Evolutionary conservation across 225 moss, liverwort and hornwort species (phyloP).

Genomic region (Antitrichia curtipendula): DNA sequence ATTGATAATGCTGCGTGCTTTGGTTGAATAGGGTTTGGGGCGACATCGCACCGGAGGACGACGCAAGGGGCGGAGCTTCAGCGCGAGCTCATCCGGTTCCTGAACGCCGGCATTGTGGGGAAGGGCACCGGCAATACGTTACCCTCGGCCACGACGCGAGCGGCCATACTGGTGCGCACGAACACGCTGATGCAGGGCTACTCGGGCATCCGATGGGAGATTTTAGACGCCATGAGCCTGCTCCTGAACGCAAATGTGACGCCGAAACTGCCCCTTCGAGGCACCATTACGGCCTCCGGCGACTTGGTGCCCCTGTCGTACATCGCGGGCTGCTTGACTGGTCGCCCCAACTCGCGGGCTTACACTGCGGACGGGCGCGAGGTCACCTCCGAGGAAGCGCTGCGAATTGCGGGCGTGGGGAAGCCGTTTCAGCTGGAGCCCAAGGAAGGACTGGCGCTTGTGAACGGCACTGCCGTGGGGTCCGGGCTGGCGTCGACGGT

Average conservation of each 20-base stretch:
- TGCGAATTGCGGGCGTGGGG: constrained; percentile 23
- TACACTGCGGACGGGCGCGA: constrained; percentile 20
- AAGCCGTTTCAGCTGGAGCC: constrained; percentile 34
- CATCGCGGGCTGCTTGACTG: constrained; percentile 45
- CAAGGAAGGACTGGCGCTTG: constrained; percentile 38
- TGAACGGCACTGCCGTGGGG: constrained; percentile 43
- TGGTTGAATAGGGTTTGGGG: constrained; percentile 26
- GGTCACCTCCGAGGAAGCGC: constrained; percentile 17
- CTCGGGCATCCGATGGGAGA: constrained; percentile 42
- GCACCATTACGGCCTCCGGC: constrained; percentile 33
- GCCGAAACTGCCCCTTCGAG: constrained; percentile 31
- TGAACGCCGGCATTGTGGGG: constrained; percentile 42
- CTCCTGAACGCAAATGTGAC: constrained; percentile 36
- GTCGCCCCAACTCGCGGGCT: constrained; percentile 19
- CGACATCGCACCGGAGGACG: constrained; percentile 37
- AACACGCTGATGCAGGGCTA: constrained; percentile 46
- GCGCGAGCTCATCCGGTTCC: constrained; percentile 33
- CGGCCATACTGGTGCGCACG: constrained; percentile 43
- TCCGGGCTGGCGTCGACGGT: constrained; percentile 34
- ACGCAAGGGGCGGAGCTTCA: constrained; percentile 29
- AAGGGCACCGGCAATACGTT: constrained; percentile 27
- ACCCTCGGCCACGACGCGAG: constrained; percentile 24
- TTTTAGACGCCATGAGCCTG: constrained; percentile 19
- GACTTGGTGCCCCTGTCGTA: constrained; percentile 37
- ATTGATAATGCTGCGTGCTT: background rate